Base-by-base conservation (phyloP, 2,329 filamentous ascomycete genomes). In the Ceratocystiopsis minuta region DNA sequence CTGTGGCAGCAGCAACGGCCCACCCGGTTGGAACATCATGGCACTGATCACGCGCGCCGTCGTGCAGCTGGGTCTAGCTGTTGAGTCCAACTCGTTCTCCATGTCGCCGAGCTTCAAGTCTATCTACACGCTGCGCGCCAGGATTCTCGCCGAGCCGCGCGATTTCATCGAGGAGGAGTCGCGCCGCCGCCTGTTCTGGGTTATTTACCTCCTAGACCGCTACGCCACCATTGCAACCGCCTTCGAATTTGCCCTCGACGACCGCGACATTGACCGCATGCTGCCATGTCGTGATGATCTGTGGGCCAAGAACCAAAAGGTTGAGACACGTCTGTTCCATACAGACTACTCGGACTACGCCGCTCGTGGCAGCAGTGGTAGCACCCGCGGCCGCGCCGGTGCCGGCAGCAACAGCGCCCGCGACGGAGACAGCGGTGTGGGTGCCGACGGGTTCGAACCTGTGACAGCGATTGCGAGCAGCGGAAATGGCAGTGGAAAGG, bases 161-260 rank as follows among this genome's bases (percentile, higher is more conserved):
- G 81, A 85, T 46, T 94, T 87, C 58, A 80, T 93, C 43, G 86
- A 94, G 55, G 87, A 94, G 46, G 87, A 95, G 57, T 81, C 82
- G 36, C 68, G 86, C 24, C 71, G 87, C 24, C 69, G 87, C 20
- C 64, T 94, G 1, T 93, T 95, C 57, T 95, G 87, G 87, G 88
- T 92, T 77, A 78, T 93, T 12, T 95, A 93, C 54, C 62, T 94
- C 13, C 67, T 95, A 6, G 87, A 95, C 55, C 72, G 87, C 39
- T 94, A 93, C 54, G 85, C 85, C 1, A 94, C 86, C 0, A 78
- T 94, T 43, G 80, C 85, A 0, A 94, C 87, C 0, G 85, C 87
- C 0, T 94, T 94, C 51, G 85, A 94, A 51, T 93, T 94, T 55
- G 83, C 84, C 1, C 62, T 95, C 16, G 79, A 88, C 50, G 85